These are phyloP conservation scores for Bullera alba DNA, from an alignment of 768 basidiomycete genomes.

Conservation along the genomic window DNA sequence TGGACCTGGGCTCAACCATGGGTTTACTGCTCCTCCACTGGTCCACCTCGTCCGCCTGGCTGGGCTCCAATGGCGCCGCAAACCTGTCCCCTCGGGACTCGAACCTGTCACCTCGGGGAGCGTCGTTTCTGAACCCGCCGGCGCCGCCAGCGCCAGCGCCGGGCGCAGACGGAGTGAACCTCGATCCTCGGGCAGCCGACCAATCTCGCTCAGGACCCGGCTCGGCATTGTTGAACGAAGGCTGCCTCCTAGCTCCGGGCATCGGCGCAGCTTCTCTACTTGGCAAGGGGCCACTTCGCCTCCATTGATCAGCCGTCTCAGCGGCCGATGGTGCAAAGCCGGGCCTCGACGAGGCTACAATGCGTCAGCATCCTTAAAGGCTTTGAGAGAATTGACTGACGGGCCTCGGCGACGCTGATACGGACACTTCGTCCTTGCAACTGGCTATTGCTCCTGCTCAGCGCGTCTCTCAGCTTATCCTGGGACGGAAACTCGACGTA, in stretches of 20 bases:
- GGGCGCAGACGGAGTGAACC: slow-evolving; percentile 42
- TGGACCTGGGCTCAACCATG: slow-evolving; percentile 11
- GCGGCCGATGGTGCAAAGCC: slow-evolving; percentile 58
- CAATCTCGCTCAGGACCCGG: slow-evolving; percentile 43
- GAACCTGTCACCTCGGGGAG: neutral
- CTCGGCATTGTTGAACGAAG: slow-evolving; percentile 11
- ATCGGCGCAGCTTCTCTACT: slow-evolving; percentile 17
- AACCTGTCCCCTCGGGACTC: slow-evolving; percentile 26
- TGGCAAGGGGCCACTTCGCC: slow-evolving; percentile 78
- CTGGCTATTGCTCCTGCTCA: slow-evolving; percentile 62
- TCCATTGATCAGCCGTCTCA: slow-evolving; percentile 79
- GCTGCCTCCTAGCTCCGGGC: slow-evolving; percentile 50
- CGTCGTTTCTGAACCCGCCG: neutral
- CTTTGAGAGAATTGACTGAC: slow-evolving; percentile 53
- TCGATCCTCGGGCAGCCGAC: slow-evolving; percentile 45
- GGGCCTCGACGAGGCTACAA: slow-evolving; percentile 18
- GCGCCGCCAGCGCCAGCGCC: no score
- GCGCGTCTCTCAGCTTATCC: slow-evolving; percentile 76
- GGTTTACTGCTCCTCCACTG: slow-evolving; percentile 40
- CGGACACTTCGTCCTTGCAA: slow-evolving; percentile 75
- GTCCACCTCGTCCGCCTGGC: slow-evolving; percentile 34
- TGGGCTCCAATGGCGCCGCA: slow-evolving; percentile 5
- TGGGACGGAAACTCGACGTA: slow-evolving; percentile 90
- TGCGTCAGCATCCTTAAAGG: slow-evolving; percentile 35
- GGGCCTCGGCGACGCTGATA: slow-evolving; percentile 91